phyloP scores from a whole-genome alignment of 495 filamentous ascomycete species.

The Xylaria palmicola region DNA sequence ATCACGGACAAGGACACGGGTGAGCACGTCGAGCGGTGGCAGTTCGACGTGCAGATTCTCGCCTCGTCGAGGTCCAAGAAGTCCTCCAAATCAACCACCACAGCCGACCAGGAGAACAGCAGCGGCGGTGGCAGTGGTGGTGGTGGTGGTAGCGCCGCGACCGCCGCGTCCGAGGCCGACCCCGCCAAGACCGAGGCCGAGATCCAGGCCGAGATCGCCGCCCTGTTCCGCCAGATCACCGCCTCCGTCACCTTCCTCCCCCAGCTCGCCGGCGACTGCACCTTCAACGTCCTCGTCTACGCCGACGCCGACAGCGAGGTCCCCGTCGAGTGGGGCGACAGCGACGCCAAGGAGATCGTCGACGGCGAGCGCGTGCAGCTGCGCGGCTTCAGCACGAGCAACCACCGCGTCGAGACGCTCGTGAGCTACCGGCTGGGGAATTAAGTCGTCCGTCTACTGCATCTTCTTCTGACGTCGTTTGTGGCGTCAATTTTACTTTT shows the following conservation, averaged over 20 bases:
- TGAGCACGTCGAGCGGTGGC: constrained; percentile 94
- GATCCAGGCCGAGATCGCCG: constrained; percentile 92
- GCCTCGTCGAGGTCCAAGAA: constrained; percentile 49
- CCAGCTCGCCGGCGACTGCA: constrained; percentile 88
- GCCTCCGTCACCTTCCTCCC: constrained; percentile 96
- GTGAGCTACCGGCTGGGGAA: constrained; percentile 76
- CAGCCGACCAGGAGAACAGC: constrained; percentile 48
- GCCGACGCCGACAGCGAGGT: constrained; percentile 96
- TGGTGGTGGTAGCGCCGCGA: no score
- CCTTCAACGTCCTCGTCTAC: constrained; percentile 98
- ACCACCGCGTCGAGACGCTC: constrained; percentile 87
- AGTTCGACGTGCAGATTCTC: constrained; percentile 90
- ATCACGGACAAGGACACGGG: constrained; percentile 95
- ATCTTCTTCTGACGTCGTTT: neutral
- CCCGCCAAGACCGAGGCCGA: constrained; percentile 85
- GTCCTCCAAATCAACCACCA: constrained; percentile 37
- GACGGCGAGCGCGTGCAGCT: constrained; percentile 95
- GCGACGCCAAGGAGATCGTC: constrained; percentile 95
- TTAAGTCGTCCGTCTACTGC: neutral
- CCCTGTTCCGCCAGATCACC: constrained; percentile 96
- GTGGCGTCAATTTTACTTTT: neutral
- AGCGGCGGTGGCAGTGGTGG: constrained; percentile 7
- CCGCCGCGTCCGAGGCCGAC: constrained; percentile 32
- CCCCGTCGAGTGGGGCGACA: constrained; percentile 97
- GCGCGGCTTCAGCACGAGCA: constrained; percentile 91